A percentile compares a stretch with the other conserved stretches of the same genome.
These are phyloP conservation scores for Boechera divaricarpa DNA, from an alignment of 345 rosid species.

Conservation along the genomic window DNA sequence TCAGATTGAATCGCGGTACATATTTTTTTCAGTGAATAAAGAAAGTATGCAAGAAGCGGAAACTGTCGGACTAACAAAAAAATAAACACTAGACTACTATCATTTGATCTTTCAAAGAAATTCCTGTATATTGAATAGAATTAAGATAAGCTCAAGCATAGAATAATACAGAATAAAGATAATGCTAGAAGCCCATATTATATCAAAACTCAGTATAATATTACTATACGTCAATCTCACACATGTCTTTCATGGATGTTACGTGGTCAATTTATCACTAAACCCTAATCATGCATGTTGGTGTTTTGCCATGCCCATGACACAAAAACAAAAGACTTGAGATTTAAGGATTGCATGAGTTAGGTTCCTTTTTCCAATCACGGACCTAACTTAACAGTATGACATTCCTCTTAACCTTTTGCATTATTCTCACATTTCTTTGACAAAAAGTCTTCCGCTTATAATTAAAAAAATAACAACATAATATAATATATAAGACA, in stretches of 20 bases:
- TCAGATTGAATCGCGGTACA: too few relatives aligned
- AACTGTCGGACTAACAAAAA: too few relatives aligned
- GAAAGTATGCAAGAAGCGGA: too few relatives aligned
- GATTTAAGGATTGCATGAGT: constrained; percentile 46
- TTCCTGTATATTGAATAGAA: background rate
- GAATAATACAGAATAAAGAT: background rate
- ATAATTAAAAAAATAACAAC: constrained; percentile 2
- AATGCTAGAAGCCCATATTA: background rate
- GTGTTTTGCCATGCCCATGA: constrained; percentile 30
- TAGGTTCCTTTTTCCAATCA: constrained; percentile 44
- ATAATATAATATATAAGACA: constrained; percentile 28
- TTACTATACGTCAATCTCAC: constrained; percentile 33
- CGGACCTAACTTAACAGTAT: constrained; percentile 45
- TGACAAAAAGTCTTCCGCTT: background rate
- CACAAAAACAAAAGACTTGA: constrained; percentile 38
- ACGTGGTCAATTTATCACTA: constrained; percentile 44
- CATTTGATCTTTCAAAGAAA: too few relatives aligned
- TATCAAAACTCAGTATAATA: background rate
- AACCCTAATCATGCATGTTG: constrained; percentile 39
- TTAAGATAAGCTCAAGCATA: background rate
- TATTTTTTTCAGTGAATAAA: too few relatives aligned
- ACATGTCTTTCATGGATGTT: constrained; percentile 40
- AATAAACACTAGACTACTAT: too few relatives aligned
- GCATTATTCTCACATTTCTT: constrained; percentile 16
- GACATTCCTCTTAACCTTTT: constrained; percentile 43